Percentiles rank a stretch among this genome's conserved stretches.
Evolutionary conservation across 2,329 filamentous ascomycete genomes (phyloP).

Genomic region (Seiridium unicorne): DNA sequence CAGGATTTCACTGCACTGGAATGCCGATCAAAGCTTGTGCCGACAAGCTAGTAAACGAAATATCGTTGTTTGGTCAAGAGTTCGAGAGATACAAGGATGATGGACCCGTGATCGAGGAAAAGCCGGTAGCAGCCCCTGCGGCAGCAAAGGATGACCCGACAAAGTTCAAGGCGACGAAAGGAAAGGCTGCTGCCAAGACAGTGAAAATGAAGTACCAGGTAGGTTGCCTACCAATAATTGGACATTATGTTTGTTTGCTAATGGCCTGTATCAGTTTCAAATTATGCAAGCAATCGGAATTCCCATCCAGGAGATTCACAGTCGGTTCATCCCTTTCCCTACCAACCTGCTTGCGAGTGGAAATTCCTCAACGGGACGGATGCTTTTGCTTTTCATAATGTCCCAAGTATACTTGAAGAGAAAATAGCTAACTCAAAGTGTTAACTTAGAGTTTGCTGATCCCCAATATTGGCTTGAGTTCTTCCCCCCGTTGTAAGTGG

Average conservation of each 20-base stretch:
- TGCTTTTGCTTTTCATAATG: too few relatives aligned
- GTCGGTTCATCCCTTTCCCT: too few relatives aligned
- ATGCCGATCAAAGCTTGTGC: conserved; percentile 98
- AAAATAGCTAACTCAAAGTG: too few relatives aligned
- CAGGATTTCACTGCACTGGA: conserved; percentile 86
- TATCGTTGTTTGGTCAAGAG: conserved; percentile 82
- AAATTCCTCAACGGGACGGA: too few relatives aligned
- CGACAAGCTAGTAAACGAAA: conserved; percentile 89
- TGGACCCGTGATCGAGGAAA: conserved; percentile 39
- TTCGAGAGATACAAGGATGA: conserved; percentile 75
- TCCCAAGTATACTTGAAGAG: too few relatives aligned
- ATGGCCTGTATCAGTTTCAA: conserved; percentile 59
- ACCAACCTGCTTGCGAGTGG: too few relatives aligned
- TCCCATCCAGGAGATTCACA: conserved; percentile 83
- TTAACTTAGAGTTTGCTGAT: conserved; percentile 67
- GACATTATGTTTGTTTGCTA: too few relatives aligned
- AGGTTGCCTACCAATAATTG: too few relatives aligned
- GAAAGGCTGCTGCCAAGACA: conserved; percentile 86
- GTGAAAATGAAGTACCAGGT: conserved; percentile 84
- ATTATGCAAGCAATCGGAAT: conserved; percentile 93
- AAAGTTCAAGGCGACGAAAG: conserved; percentile 91
- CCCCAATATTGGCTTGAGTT: conserved; percentile 88
- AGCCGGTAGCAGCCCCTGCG: conserved; percentile 61
- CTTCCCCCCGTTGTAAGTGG: conserved; percentile 68
- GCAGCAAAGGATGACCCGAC: conserved; percentile 66